phyloP scores from a whole-genome alignment of 2,329 filamentous ascomycete species.

The Dothidotthia symphoricarpi region DNA sequence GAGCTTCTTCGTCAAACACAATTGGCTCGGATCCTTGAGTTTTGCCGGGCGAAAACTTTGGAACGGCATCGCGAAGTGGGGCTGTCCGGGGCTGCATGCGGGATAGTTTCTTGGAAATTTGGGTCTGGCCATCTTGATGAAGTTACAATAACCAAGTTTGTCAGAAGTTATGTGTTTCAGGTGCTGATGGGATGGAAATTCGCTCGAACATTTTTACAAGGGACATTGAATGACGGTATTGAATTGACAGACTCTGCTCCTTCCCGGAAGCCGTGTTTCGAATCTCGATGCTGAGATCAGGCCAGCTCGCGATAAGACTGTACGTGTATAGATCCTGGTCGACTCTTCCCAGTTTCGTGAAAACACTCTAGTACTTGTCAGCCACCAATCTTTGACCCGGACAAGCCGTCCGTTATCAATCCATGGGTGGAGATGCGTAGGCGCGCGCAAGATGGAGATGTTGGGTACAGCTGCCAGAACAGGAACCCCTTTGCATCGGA shows the following conservation, averaged over 20 bases:
- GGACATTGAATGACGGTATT: background rate
- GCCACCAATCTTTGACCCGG: conserved; percentile 6
- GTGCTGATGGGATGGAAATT: conserved; percentile 7
- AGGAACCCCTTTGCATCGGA: no score
- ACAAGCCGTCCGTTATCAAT: conserved; percentile 4
- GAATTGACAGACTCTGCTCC: background rate
- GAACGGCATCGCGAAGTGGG: conserved; percentile 26
- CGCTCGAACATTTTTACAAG: background rate
- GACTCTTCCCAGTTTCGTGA: background rate
- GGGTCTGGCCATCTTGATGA: conserved; percentile 21
- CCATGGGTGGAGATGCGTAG: background rate
- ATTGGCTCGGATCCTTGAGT: conserved; percentile 19
- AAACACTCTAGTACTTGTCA: conserved; percentile 10
- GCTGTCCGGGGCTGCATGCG: conserved; percentile 16
- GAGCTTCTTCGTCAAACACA: conserved; percentile 10
- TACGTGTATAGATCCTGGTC: no score
- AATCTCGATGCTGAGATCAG: conserved; percentile 1
- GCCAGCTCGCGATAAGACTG: background rate
- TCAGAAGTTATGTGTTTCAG: conserved; percentile 19
- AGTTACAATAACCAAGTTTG: conserved; percentile 7
- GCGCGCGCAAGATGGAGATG: no score
- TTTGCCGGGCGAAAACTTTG: conserved; percentile 30
- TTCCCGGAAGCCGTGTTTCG: background rate
- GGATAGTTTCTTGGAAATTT: conserved; percentile 15
- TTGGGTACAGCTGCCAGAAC: no score